Evolutionary conservation across 495 filamentous ascomycete species (phyloP).

Genomic region (Talaromyces proteolyticus): DNA sequence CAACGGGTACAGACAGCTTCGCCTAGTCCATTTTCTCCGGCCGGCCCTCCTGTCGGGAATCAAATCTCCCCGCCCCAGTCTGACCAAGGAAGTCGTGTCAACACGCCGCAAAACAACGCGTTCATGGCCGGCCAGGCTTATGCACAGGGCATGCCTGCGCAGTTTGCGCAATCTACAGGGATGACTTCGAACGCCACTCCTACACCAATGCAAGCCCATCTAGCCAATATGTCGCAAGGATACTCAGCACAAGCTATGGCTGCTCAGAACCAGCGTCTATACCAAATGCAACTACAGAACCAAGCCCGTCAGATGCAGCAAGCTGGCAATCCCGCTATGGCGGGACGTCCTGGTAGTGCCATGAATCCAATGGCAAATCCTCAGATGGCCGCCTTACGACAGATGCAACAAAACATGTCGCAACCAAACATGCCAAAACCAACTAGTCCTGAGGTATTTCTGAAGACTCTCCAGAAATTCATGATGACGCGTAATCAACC

Average conservation of each 20-base stretch:
- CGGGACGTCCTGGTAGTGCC: conserved; percentile 29
- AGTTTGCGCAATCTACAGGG: conserved; percentile 41
- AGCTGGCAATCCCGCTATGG: conserved; percentile 42
- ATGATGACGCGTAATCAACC: conserved; percentile 64
- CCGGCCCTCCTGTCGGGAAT: conserved; percentile 63
- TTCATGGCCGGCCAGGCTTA: conserved; percentile 56
- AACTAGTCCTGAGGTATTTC: conserved; percentile 61
- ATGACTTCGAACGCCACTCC: conserved; percentile 30
- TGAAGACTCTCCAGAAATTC: conserved; percentile 65
- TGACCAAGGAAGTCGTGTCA: conserved; percentile 66
- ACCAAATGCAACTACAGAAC: conserved; percentile 52
- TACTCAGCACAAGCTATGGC: conserved; percentile 44
- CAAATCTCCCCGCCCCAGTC: conserved; percentile 76
- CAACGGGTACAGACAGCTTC: conserved; percentile 86
- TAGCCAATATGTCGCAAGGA: conserved; percentile 40
- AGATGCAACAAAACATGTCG: conserved; percentile 60
- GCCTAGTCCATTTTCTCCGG: conserved; percentile 84
- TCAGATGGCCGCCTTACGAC: conserved; percentile 42
- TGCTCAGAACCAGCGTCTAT: conserved; percentile 42
- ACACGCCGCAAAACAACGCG: conserved; percentile 67
- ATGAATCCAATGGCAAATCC: conserved; percentile 42
- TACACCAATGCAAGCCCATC: conserved; percentile 32
- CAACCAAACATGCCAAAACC: conserved; percentile 51
- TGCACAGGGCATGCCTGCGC: conserved; percentile 51
- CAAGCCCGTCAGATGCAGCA: conserved; percentile 65